phyloP scores from a whole-genome alignment of 495 filamentous ascomycete species.

The Penicillium bialowiezense region DNA sequence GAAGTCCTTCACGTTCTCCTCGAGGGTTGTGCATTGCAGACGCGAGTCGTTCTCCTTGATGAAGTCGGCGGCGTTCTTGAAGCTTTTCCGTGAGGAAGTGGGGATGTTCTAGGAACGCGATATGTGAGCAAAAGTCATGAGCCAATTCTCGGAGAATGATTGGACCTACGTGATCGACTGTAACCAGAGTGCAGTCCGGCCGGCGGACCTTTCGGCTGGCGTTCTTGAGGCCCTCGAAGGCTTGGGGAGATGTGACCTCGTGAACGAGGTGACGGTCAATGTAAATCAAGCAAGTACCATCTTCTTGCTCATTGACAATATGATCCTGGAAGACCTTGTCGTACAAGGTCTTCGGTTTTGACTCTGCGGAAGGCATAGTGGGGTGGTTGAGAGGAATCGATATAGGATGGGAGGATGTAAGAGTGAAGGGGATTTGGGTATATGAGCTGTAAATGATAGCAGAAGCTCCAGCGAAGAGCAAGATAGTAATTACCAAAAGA shows the following conservation, averaged over 20 bases:
- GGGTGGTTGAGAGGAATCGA: constrained; percentile 5
- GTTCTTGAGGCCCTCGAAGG: constrained; percentile 91
- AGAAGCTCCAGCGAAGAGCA: constrained; percentile 7
- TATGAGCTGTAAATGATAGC: not conserved
- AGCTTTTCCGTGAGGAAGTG: constrained; percentile 80
- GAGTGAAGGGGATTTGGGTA: not conserved
- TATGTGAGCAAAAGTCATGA: not conserved
- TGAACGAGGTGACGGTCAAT: constrained; percentile 96
- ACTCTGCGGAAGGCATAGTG: constrained; percentile 78
- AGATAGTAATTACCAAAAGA: constrained; percentile 12
- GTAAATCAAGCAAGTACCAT: constrained; percentile 89
- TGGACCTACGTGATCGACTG: constrained; percentile 88
- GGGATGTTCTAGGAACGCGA: constrained; percentile 71
- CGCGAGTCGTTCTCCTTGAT: constrained; percentile 93
- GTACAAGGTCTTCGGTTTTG: constrained; percentile 83
- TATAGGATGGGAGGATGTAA: not conserved
- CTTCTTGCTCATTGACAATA: constrained; percentile 88
- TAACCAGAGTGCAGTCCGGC: constrained; percentile 94
- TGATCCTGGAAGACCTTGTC: constrained; percentile 96
- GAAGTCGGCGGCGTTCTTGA: constrained; percentile 81
- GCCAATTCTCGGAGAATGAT: not conserved
- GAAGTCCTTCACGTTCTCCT: constrained; percentile 96
- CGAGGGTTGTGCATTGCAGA: constrained; percentile 88
- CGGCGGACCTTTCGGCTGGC: constrained; percentile 82
- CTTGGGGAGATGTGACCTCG: constrained; percentile 98